Evolutionary conservation across 352 stramenopile genomes (phyloP).

Genomic region (Pythium aquatile): DNA sequence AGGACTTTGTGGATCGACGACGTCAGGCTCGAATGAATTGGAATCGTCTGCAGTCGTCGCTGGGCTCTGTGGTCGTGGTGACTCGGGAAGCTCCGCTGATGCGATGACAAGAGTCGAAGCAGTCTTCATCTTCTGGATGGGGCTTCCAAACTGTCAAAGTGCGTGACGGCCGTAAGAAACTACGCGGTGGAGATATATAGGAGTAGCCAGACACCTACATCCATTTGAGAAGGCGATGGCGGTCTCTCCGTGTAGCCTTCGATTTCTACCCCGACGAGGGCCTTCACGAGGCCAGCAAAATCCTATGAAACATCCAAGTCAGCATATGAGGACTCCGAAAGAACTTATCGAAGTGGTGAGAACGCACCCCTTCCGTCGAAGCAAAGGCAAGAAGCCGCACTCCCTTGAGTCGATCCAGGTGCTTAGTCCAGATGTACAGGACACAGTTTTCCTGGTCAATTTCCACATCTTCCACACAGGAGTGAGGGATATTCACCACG

Average conservation of each 20-base stretch:
- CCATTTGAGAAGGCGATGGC: not conserved
- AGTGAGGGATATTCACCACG: constrained; percentile 56
- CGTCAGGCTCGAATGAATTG: constrained; percentile 8
- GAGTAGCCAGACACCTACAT: constrained; percentile 7
- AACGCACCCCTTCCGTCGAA: constrained; percentile 14
- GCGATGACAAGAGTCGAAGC: constrained; percentile 15
- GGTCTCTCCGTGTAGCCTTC: constrained; percentile 22
- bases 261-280: constrained; percentile 24
- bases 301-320: constrained; percentile 10
- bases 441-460: constrained; percentile 31
- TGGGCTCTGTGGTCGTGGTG: constrained; percentile 11
- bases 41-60: constrained; percentile 10
- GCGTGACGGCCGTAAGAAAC: no score
- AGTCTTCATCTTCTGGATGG: constrained; percentile 27
- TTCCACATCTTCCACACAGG: constrained; percentile 41
- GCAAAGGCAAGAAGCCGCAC: constrained; percentile 30
- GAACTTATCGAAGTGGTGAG: not conserved
- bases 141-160: constrained; percentile 22
- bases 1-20: not conserved
- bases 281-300: constrained; percentile 27
- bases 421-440: constrained; percentile 36
- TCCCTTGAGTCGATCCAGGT: constrained; percentile 26
- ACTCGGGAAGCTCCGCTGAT: not conserved
- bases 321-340: not conserved
- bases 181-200: no score